Evolutionary conservation across 1,284 basidiomycete genomes (phyloP).

Genomic region (Lentinula novae-zelandiae): DNA sequence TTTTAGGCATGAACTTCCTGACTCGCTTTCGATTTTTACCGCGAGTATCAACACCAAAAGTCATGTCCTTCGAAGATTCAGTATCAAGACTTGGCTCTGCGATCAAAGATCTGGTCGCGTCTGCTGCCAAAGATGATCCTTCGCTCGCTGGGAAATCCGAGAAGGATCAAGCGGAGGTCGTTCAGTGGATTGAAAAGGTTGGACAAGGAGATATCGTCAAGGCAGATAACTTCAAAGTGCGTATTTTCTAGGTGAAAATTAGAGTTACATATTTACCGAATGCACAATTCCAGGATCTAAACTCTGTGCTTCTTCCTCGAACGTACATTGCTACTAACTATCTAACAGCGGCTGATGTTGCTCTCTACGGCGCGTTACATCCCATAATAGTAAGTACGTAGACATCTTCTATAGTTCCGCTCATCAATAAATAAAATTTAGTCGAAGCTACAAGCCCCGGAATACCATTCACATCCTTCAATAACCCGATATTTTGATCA

Average conservation of each 20-base stretch:
- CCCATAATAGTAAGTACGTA: constrained; percentile 62
- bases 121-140: constrained; percentile 40
- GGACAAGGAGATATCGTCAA: constrained; percentile 47
- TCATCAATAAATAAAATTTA: constrained; percentile 21
- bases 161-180: constrained; percentile 60
- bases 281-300: constrained; percentile 46
- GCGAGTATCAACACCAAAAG: constrained; percentile 24
- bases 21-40: constrained; percentile 34
- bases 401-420: not conserved
- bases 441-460: constrained; percentile 62
- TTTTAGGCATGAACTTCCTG: constrained; percentile 25
- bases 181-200: constrained; percentile 67
- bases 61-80: constrained; percentile 48
- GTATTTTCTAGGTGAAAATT: constrained; percentile 11
- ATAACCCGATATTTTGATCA: constrained; percentile 93
- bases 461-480: constrained; percentile 75
- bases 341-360: constrained; percentile 84
- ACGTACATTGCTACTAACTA: constrained; percentile 83
- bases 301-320: constrained; percentile 68
- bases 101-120: constrained; percentile 55
- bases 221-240: constrained; percentile 48
- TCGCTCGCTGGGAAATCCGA: constrained; percentile 50
- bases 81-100: constrained; percentile 49
- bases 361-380: constrained; percentile 81
- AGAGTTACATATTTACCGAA: not conserved